Percentiles rank a stretch among this genome's conserved stretches.
These are phyloP conservation scores for Sporothrix euskadiensis DNA, from an alignment of 2,329 filamentous ascomycete genomes.

Conservation along the genomic window DNA sequence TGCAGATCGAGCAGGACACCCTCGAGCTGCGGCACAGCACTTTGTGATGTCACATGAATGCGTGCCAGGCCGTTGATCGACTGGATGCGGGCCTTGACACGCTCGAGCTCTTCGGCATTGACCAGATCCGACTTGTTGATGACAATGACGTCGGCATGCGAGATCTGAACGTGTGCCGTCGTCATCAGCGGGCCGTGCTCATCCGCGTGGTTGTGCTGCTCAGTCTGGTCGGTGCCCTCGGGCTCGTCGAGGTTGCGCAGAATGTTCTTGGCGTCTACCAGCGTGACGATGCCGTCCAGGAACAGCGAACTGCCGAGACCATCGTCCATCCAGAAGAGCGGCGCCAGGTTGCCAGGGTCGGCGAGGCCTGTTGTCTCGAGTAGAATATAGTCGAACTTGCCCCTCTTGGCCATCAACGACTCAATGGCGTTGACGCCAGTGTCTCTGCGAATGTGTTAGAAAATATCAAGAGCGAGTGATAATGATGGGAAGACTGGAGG, in stretches of 20 bases:
- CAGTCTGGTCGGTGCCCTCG: conserved; percentile 53
- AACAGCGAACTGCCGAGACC: conserved; percentile 94
- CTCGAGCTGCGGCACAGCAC: conserved; percentile 77
- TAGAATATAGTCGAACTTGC: conserved; percentile 95
- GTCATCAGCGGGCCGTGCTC: conserved; percentile 71
- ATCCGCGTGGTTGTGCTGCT: conserved; percentile 51
- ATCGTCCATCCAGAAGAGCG: conserved; percentile 96
- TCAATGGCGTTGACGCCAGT: conserved; percentile 93
- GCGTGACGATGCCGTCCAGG: conserved; percentile 91
- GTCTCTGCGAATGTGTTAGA: conserved; percentile 57
- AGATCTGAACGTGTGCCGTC: conserved; percentile 93
- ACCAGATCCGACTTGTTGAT: conserved; percentile 94
- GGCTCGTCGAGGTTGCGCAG: conserved; percentile 77
- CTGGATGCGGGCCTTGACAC: conserved; percentile 68
- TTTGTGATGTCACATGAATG: conserved; percentile 77
- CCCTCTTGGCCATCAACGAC: conserved; percentile 89
- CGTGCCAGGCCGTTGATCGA: conserved; percentile 90
- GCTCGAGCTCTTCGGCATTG: conserved; percentile 64
- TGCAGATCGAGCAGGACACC: conserved; percentile 86
- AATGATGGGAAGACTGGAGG: background rate
- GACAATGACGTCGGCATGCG: conserved; percentile 91
- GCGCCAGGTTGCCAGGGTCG: conserved; percentile 92
- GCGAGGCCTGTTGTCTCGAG: conserved; percentile 94
- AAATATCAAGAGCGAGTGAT: background rate
- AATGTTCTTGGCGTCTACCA: conserved; percentile 95